phyloP scores from a whole-genome alignment of 23 red algal genomes.

The Pyropia haitanensis region DNA sequence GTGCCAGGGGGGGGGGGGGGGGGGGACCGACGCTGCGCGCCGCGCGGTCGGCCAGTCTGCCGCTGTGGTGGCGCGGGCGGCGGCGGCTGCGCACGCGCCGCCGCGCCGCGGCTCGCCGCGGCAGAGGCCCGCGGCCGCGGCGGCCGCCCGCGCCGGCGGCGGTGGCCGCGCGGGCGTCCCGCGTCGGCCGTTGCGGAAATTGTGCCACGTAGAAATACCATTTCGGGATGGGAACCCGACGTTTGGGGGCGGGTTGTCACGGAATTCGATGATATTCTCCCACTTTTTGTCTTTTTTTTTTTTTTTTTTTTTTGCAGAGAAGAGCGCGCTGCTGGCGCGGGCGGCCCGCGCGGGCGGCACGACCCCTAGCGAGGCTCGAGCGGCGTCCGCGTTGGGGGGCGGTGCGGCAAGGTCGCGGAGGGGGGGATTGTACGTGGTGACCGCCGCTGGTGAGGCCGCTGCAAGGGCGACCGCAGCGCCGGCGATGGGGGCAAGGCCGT shows the following conservation, averaged over 20 bases:
- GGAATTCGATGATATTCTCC: neutral
- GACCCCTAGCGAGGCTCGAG: neutral
- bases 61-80: conserved; percentile 1
- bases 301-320: neutral
- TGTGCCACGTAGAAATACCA: neutral
- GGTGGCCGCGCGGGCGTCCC: conserved; percentile 15
- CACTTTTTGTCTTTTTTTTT: conserved; percentile 12
- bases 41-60: too few species aligned
- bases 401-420: too few species aligned
- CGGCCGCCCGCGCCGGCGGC: conserved; percentile 2
- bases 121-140: neutral
- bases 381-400: too few species aligned
- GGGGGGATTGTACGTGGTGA: too few species aligned
- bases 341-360: neutral
- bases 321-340: neutral
- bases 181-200: neutral
- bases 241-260: neutral
- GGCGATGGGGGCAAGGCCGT: too few species aligned
- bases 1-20: too few species aligned
- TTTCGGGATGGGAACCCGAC: neutral
- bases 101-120: neutral
- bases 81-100: neutral
- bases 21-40: too few species aligned
- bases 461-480: too few species aligned
- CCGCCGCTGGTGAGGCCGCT: too few species aligned